These are phyloP conservation scores for Colletotrichum falcatum DNA, from an alignment of 2,329 filamentous ascomycete genomes.

Conservation along the genomic window DNA sequence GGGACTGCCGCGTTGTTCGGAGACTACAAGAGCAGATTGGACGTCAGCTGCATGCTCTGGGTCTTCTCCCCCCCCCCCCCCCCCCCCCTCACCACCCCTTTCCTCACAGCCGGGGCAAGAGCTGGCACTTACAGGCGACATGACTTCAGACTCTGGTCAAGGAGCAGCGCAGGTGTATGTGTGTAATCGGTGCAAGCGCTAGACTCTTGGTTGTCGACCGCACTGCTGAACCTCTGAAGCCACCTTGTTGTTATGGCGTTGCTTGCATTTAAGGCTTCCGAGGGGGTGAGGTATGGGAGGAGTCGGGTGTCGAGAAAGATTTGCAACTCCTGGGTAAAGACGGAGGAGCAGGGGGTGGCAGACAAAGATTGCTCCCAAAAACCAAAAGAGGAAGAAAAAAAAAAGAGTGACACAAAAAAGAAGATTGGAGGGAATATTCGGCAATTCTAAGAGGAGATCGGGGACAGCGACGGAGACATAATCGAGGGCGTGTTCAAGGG, in stretches of 20 bases:
- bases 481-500: constrained; percentile 7
- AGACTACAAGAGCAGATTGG: constrained; percentile 1
- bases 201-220: constrained; percentile 21
- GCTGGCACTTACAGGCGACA: constrained; percentile 36
- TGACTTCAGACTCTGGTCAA: constrained; percentile 38
- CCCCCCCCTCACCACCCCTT: too few species aligned
- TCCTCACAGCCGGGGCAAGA: neutral
- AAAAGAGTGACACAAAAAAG: constrained; percentile 33
- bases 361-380: neutral
- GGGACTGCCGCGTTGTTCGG: constrained; percentile 26
- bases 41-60: neutral
- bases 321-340: constrained; percentile 11
- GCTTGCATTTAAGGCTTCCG: constrained; percentile 37
- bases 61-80: too few species aligned
- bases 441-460: constrained; percentile 11
- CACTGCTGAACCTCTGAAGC: constrained; percentile 39
- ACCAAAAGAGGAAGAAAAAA: neutral
- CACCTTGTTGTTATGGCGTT: constrained; percentile 29
- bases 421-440: neutral
- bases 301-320: neutral
- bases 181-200: constrained; percentile 18
- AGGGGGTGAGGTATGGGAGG: neutral
- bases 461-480: constrained; percentile 28
- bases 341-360: neutral
- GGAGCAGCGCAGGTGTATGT: constrained; percentile 27